Base-by-base conservation (phyloP, 306 rosid genomes). In the Glycine soja region DNA sequence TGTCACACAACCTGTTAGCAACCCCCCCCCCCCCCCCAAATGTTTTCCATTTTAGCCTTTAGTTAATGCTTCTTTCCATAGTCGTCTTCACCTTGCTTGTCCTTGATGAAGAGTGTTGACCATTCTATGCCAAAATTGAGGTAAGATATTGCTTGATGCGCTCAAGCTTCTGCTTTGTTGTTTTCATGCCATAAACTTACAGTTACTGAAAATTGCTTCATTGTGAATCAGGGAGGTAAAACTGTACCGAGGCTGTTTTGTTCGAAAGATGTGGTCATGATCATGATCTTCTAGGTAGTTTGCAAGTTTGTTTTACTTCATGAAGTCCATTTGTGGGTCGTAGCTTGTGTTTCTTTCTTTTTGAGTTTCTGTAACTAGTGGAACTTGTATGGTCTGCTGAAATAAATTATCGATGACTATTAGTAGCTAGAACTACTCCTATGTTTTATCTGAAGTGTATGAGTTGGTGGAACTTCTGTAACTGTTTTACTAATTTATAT, bases 141-240 rank as follows among this genome's bases (percentile, higher is more conserved):
- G 97, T 92, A 81, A 67, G 32, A 15, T 51, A 16, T 50, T 18
- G 50, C 30, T 42, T 48, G 0, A 42, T 24, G 9, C 13, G 9
- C 13, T 73, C 10, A 40, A 12, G 47, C 47, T 71, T 57, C 16
- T 36, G 6, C 6, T 75, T 50, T 64, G 19, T 62, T 75, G 11
- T 38, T 53, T 54, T 47, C 30, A 7, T 45, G 9, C 3, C 36
- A 59, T 68, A 13, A n/a, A 61, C 45, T 24, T 70, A 30, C 75
- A 10, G 53, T 70, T 43, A 38, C 12, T 86, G 68, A 82, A 5
- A 53, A 46, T 51, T 78, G 79, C 50, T 74, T 82, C 62, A 3
- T 10, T 77, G 48, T 84, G 75, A 81, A 78, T 16, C 89, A 88
- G 91, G 88, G 68, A 57, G 70, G 76, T 18, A 72, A 66, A 74